Evolutionary conservation across 2,329 filamentous ascomycete genomes (phyloP), one percentile per base, ranked within the genome.

Genomic region (Claviceps purpurea): DNA sequence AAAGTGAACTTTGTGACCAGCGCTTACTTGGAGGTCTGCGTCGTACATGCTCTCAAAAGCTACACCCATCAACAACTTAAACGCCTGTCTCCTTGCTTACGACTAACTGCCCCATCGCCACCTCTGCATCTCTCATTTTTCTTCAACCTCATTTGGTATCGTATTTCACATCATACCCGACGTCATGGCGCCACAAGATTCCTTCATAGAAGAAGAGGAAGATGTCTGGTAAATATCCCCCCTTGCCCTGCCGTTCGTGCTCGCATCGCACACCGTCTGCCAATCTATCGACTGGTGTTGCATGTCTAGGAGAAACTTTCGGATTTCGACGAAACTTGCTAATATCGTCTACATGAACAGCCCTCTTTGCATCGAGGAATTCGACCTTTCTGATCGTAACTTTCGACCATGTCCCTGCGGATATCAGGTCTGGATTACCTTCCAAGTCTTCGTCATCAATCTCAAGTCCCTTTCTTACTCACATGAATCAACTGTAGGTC

Each of bases 341-440:
- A 42, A 54, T 20, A 46, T 30, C 3, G 49, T 7, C 24, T 24
- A 40, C n/a, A 41, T 50, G 26, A 26, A 56, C 62, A 98, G 93
- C 70, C 93, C 93, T 60, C 85, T 98, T 57, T 98, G 93, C 68
- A 95, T 98, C 65, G 93, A 98, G 72, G 94, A 98, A 73, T 94
- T 98, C 65, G 94, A 98, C 70, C 82, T 98, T 49, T 94, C 89
- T 43, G 93, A 98, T 75, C 87, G 89, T 68, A 95, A 95, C 71
- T 98, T 98, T 70, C 83, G 85, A 64, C 93, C 93, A 59, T 98
- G 93, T 74, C 91, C 91, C 53, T 98, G 93, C 66, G 93, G 93
- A 56, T 98, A 98, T 65, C 91, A 97, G 81, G 91, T 96, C 79
- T 43, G 59, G 26, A 20, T 3, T 43, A n/a, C 8, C 8, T 14